Conservation (phyloP, 2,329 filamentous ascomycete species). For the Plectosphaerella plurivora region DNA sequence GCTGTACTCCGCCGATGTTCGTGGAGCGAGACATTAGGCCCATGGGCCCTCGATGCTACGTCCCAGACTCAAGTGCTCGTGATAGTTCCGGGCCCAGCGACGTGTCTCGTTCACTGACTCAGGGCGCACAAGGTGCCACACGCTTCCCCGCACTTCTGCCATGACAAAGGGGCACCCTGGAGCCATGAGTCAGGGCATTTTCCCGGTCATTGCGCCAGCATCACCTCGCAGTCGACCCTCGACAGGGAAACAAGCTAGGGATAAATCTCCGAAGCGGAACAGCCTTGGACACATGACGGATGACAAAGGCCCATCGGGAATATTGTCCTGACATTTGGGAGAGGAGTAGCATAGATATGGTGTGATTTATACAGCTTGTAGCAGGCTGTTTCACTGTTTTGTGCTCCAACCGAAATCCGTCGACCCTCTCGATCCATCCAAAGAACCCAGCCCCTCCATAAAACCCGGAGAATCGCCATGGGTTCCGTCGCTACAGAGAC, state of each 20-base stretch:
- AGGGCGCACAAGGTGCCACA: not conserved
- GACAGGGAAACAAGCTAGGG: not conserved
- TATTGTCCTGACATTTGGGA: not conserved
- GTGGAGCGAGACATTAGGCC: not conserved
- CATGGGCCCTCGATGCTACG: not conserved
- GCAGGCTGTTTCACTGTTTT: not conserved
- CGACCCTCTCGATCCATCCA: not conserved
- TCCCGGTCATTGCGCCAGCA: not conserved
- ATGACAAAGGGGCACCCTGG: not conserved
- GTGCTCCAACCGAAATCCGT: not conserved
- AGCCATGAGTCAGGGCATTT: not conserved
- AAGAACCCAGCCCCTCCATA: not conserved
- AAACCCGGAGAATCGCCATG: not conserved
- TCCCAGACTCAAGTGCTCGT: not conserved
- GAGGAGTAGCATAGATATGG: not conserved
- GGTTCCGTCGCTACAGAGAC: conserved; percentile 1
- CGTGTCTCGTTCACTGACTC: not conserved
- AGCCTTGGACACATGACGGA: not conserved
- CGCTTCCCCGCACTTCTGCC: not conserved
- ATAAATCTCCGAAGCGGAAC: not conserved
- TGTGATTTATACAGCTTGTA: not conserved
- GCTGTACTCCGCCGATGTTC: not conserved
- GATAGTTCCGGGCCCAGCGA: not conserved
- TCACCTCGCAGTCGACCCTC: not conserved
- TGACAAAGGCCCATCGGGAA: not conserved